These are phyloP conservation scores for Ascochyta clinopodiicola DNA, from an alignment of 2,329 filamentous ascomycete species.

Conservation along the genomic window DNA sequence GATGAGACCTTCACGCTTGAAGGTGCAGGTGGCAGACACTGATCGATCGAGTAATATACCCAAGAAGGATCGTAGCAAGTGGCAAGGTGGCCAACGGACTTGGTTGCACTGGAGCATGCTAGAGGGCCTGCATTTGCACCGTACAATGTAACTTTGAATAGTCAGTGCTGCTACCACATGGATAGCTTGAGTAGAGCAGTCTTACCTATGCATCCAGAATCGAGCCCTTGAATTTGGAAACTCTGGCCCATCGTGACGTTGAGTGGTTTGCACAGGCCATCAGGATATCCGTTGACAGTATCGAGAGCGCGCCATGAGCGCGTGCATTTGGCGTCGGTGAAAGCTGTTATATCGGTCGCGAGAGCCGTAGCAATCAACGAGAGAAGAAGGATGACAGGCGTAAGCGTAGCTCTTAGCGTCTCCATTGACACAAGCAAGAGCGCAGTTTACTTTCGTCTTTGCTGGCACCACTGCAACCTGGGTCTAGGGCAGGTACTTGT, in stretches of 20 bases:
- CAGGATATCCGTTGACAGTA: conserved; percentile 26
- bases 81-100: conserved; percentile 28
- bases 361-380: not conserved
- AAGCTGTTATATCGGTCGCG: conserved; percentile 21
- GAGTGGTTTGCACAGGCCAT: conserved; percentile 24
- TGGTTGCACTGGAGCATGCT: conserved; percentile 26
- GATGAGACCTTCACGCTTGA: conserved; percentile 1
- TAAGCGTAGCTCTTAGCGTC: not conserved
- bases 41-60: conserved; percentile 39
- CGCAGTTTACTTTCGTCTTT: no score
- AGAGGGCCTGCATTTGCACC: conserved; percentile 20
- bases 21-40: conserved; percentile 21
- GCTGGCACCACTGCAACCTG: no score
- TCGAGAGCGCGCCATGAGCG: conserved; percentile 20
- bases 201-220: conserved; percentile 35
- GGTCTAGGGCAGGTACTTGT: no score
- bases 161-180: conserved; percentile 1
- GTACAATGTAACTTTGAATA: conserved; percentile 33
- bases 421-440: no score
- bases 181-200: not conserved
- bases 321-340: conserved; percentile 20
- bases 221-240: conserved; percentile 34
- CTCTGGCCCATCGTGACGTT: conserved; percentile 20
- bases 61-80: conserved; percentile 38
- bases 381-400: not conserved